Conservation (phyloP, 169 alveolate species). For the Besnoitia besnoiti region DNA sequence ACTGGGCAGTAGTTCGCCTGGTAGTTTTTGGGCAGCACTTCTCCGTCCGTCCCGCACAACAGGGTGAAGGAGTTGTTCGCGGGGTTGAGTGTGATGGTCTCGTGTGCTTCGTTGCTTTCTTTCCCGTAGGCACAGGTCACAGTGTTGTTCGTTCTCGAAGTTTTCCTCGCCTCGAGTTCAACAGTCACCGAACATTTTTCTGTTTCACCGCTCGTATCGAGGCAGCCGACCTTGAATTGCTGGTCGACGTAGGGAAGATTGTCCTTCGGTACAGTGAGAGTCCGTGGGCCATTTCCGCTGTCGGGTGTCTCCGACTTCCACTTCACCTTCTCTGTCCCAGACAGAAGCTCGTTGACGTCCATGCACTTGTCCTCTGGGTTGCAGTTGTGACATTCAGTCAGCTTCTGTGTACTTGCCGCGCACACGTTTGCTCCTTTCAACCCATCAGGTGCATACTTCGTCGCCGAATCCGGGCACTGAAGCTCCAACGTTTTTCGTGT, state of each 20-base stretch:
- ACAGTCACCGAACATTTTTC: background rate
- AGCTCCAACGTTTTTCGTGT: too few species aligned
- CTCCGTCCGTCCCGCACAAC: background rate
- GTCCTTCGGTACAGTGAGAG: background rate
- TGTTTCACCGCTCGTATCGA: background rate
- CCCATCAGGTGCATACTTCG: background rate
- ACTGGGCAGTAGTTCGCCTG: background rate
- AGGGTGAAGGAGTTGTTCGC: background rate
- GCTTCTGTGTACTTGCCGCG: too few species aligned
- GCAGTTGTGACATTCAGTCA: too few species aligned
- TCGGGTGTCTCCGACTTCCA: too few species aligned
- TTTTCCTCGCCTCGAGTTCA: background rate
- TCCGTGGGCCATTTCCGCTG: too few species aligned
- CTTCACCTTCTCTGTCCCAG: too few species aligned
- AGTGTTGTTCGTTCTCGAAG: background rate
- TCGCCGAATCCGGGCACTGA: too few species aligned
- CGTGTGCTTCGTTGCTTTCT: background rate
- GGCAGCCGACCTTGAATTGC: background rate
- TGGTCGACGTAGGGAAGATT: background rate
- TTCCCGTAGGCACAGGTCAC: slow-evolving; percentile 7
- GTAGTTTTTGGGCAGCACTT: background rate
- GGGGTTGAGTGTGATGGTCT: background rate
- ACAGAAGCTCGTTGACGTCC: too few species aligned
- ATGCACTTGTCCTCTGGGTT: too few species aligned
- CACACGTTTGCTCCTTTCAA: too few species aligned